Base-by-base conservation (phyloP, 2,329 filamentous ascomycete genomes). In the Alternaria sp. region DNA sequence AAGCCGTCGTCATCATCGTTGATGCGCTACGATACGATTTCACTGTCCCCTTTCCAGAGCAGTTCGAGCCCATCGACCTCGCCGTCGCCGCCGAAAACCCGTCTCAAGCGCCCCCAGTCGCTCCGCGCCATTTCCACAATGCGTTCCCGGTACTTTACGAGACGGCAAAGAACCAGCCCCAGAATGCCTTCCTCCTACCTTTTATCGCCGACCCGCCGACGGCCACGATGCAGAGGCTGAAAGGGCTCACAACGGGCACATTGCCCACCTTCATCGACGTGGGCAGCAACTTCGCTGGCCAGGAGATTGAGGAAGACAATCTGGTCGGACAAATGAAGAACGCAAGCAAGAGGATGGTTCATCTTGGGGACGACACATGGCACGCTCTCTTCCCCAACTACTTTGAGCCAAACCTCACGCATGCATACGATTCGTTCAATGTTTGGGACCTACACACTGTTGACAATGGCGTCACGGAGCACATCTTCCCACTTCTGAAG, bases 331-430 rank as follows among this genome's bases (percentile, higher is more conserved):
- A 92, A 71, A 71, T 92, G 62, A 85, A 83, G 57, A 81, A 84
- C 69, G 86, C 87, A 16, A 88, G 88, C 36, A 91, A 93, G 83
- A 92, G 86, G 65, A 87, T 99, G 68, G 95, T 94, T 6, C 96
- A 99, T 73, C 83, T 99, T 38, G 95, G 95, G n/a, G 95, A 99
- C 77, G 94, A 99, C 80, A 99, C 95, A 5, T 99, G 95, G 95
- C 92, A 93, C 67, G 86, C 92, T 44, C 83, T 99, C 16, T 99
- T 98, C 76, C 95, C 95, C 0, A 92, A 86, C n/a, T 93, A 96
- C 78, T 99, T 99, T 72, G 90, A 97, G 77, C 82, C 89, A 9
- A 91, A 94, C 58, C 87, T 97, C 58, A 97, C 94, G 69, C 88
- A 85, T 69, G 88, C 95, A 0, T 99, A 97, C 78, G 94, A 98